A percentile compares a stretch with the other conserved stretches of the same genome.
These are phyloP conservation scores for Cyberlindnera maritima DNA, from an alignment of 805 yeast species.

Conservation along the genomic window DNA sequence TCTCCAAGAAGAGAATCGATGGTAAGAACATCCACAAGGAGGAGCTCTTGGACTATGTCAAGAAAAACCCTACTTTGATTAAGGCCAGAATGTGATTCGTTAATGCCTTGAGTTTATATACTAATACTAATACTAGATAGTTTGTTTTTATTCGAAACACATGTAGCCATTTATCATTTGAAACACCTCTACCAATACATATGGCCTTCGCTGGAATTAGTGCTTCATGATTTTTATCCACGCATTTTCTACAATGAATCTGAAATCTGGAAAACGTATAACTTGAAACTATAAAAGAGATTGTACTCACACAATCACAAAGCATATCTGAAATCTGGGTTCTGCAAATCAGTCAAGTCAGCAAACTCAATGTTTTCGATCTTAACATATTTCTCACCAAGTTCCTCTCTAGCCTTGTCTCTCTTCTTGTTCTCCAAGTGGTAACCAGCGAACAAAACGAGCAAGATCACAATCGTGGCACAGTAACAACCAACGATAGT, in stretches of 20 bases:
- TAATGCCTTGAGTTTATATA: too few species aligned
- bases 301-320: too few species aligned
- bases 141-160: too few species aligned
- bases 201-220: too few species aligned
- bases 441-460: conserved; percentile 29
- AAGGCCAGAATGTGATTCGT: not conserved
- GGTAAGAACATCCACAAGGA: conserved; percentile 13
- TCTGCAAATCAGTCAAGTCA: conserved; percentile 41
- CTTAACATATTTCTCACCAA: conserved; percentile 25
- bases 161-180: too few species aligned
- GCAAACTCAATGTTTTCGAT: conserved; percentile 39
- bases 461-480: conserved; percentile 40
- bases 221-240: too few species aligned
- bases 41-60: conserved; percentile 8
- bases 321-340: conserved; percentile 34
- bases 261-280: too few species aligned
- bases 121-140: too few species aligned
- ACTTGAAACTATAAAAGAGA: too few species aligned
- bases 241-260: too few species aligned
- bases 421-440: conserved; percentile 41
- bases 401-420: conserved; percentile 31
- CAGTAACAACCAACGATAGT: conserved; percentile 19
- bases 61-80: conserved; percentile 3
- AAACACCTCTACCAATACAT: too few species aligned
- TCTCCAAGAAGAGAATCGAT: conserved; percentile 21